Evolutionary conservation across 352 stramenopile genomes (phyloP).

Genomic region (Globisporangium viniferum): DNA sequence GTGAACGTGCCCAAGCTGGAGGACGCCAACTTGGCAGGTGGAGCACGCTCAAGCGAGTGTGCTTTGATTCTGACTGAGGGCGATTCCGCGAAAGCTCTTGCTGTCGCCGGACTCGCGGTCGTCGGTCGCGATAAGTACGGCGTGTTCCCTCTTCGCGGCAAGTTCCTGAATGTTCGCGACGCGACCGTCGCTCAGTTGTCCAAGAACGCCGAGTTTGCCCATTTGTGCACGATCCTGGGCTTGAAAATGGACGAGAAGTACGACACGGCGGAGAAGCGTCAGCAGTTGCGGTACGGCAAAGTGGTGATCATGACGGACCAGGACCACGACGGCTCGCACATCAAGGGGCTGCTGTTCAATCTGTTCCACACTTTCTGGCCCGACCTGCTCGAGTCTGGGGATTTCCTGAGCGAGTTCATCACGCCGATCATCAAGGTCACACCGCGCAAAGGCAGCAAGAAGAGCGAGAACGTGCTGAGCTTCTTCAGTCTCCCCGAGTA

Average conservation of each 20-base stretch:
- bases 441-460: constrained; percentile 49
- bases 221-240: constrained; percentile 97
- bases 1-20: constrained; percentile 98
- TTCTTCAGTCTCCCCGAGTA: constrained; percentile 99
- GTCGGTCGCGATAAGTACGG: constrained; percentile 98
- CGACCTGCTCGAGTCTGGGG: constrained; percentile 90
- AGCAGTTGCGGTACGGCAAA: constrained; percentile 96
- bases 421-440: constrained; percentile 98
- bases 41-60: constrained; percentile 87
- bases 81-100: constrained; percentile 98
- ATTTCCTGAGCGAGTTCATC: constrained; percentile 99
- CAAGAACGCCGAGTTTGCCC: constrained; percentile 94
- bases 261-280: constrained; percentile 85
- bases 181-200: constrained; percentile 79
- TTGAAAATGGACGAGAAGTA: constrained; percentile 97
- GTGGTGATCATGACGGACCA: constrained; percentile 99
- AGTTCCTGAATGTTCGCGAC: constrained; percentile 91
- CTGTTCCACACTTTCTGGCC: constrained; percentile 99
- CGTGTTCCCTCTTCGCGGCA: constrained; percentile 98
- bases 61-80: constrained; percentile 99
- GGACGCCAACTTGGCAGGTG: constrained; percentile 97
- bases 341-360: constrained; percentile 99
- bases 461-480: constrained; percentile 52
- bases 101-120: constrained; percentile 97
- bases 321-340: constrained; percentile 98